phyloP scores from a whole-genome alignment of 441 rosid genomes.

The Iberis amara region DNA sequence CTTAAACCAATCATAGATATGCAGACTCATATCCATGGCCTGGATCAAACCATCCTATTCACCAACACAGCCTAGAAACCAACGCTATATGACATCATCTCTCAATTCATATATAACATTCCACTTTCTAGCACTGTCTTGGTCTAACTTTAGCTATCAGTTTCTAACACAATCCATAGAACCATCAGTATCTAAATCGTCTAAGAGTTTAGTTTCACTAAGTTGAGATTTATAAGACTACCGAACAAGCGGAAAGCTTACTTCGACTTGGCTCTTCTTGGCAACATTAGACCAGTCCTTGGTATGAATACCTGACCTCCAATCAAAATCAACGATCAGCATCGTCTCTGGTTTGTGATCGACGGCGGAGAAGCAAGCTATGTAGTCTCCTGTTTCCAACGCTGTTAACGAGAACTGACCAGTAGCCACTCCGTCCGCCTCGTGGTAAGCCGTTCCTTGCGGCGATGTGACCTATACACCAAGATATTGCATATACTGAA shows the following conservation, averaged over 20 bases:
- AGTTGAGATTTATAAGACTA: neutral
- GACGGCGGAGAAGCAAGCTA: conserved; percentile 49
- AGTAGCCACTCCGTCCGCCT: conserved; percentile 40
- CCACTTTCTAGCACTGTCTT: neutral
- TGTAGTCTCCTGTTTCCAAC: conserved; percentile 54
- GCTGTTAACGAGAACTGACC: conserved; percentile 64
- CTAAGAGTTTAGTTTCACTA: conserved; percentile 14
- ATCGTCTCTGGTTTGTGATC: conserved; percentile 39
- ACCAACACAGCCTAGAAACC: too few species aligned
- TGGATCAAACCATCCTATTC: too few species aligned
- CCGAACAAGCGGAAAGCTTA: conserved; percentile 27
- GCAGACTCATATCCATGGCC: too few species aligned
- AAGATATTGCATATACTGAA: neutral
- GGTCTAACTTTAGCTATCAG: conserved; percentile 8
- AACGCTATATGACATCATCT: too few species aligned
- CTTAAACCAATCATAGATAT: neutral
- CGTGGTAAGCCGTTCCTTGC: conserved; percentile 47
- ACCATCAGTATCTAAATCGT: conserved; percentile 1
- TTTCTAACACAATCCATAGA: conserved; percentile 1
- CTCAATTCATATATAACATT: neutral
- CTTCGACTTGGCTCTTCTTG: conserved; percentile 63
- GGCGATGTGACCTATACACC: conserved; percentile 49
- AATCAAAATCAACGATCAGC: conserved; percentile 53
- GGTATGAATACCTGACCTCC: conserved; percentile 61
- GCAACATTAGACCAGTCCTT: conserved; percentile 67